Conservation (phyloP, 768 basidiomycete species). For the Tylopilus intermedius region DNA sequence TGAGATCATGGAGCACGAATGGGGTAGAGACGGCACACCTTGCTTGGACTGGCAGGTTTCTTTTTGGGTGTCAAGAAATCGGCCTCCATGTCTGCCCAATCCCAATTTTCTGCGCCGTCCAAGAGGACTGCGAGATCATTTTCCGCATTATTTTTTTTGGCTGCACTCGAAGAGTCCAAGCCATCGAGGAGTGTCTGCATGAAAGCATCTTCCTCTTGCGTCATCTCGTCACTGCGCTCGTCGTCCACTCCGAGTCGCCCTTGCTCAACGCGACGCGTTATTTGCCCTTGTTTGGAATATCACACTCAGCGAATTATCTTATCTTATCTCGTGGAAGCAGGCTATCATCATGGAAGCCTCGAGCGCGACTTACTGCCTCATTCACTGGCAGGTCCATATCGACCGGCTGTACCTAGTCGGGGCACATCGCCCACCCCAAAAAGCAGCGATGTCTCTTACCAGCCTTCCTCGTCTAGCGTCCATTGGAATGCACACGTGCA, state of each 20-base stretch:
- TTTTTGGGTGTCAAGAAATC: slow-evolving; percentile 52
- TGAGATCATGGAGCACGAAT: background rate
- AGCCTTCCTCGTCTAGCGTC: slow-evolving; percentile 38
- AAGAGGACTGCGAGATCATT: slow-evolving; percentile 44
- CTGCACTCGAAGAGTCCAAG: slow-evolving; percentile 35
- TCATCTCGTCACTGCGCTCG: slow-evolving; percentile 25
- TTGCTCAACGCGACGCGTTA: slow-evolving; percentile 22
- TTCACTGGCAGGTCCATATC: too few species aligned
- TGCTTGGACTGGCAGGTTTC: slow-evolving; percentile 28
- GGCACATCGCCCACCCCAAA: too few species aligned
- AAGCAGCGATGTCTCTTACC: too few species aligned
- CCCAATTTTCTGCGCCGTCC: slow-evolving; percentile 68
- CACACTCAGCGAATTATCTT: slow-evolving; percentile 12
- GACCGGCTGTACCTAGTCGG: too few species aligned
- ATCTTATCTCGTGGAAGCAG: slow-evolving; percentile 4
- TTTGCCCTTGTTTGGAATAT: slow-evolving; percentile 16
- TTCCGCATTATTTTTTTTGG: slow-evolving; percentile 11
- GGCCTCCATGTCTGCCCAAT: slow-evolving; percentile 55
- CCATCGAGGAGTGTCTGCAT: slow-evolving; percentile 49
- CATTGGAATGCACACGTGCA: slow-evolving; percentile 44
- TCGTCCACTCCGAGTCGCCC: background rate
- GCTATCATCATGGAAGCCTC: too few species aligned
- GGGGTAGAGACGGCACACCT: slow-evolving; percentile 1
- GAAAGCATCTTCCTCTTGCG: slow-evolving; percentile 54
- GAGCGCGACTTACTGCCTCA: too few species aligned